These are phyloP conservation scores for Nemania sp. DNA, from an alignment of 2,329 filamentous ascomycete species.

Conservation along the genomic window DNA sequence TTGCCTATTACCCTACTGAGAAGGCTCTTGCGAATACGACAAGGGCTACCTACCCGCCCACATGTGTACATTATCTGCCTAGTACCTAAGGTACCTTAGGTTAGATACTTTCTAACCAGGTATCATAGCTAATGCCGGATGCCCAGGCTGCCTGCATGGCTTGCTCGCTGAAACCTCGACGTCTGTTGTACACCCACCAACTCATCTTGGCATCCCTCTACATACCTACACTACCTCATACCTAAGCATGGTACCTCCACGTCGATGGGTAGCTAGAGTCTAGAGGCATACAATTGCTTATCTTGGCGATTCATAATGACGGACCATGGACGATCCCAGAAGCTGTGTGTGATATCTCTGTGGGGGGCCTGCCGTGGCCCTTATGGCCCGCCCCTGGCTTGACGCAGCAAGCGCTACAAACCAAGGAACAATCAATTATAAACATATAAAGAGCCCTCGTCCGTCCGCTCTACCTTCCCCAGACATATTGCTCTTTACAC, in stretches of 20 bases:
- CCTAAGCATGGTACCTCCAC: constrained; percentile 21
- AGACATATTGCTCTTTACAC: constrained; percentile 5
- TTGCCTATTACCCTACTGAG: constrained; percentile 12
- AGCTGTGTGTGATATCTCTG: constrained; percentile 21
- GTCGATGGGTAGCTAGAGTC: constrained; percentile 23
- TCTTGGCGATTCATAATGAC: constrained; percentile 35
- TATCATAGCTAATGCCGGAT: constrained; percentile 12
- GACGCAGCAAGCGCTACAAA: constrained; percentile 5
- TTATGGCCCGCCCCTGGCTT: constrained; percentile 23
- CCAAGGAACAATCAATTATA: not conserved
- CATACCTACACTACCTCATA: no score
- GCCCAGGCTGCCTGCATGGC: not conserved
- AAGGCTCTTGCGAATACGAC: constrained; percentile 11
- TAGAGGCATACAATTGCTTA: constrained; percentile 31
- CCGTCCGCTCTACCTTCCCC: constrained; percentile 15
- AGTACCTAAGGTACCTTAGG: no score
- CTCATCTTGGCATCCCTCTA: not conserved
- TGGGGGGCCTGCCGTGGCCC: constrained; percentile 25
- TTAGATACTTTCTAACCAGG: constrained; percentile 5
- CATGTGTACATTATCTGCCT: constrained; percentile 6
- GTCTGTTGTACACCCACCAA: constrained; percentile 18
- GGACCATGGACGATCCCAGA: constrained; percentile 11
- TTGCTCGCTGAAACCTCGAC: constrained; percentile 14
- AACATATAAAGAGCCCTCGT: constrained; percentile 29
- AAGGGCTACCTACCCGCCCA: not conserved